These are phyloP conservation scores for Uronychia binucleata DNA, from an alignment of 73 alveolate genomes.

Conservation along the genomic window DNA sequence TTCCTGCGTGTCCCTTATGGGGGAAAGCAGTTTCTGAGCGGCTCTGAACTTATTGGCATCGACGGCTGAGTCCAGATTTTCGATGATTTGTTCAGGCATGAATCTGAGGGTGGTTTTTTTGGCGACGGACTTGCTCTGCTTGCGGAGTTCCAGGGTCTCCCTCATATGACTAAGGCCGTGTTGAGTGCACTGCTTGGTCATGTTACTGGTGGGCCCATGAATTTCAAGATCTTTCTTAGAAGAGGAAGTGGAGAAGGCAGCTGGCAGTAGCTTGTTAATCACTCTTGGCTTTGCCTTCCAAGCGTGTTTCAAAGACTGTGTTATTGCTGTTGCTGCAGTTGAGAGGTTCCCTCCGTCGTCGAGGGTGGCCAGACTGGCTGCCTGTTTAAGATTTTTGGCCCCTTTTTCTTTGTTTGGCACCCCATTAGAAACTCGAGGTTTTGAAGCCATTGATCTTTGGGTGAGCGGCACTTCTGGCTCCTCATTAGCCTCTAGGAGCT, in stretches of 20 bases:
- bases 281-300: background rate
- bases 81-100: background rate
- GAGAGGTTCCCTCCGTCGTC: background rate
- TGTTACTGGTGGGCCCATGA: background rate
- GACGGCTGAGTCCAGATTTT: background rate
- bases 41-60: background rate
- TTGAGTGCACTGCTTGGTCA: background rate
- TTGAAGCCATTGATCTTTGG: background rate
- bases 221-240: background rate
- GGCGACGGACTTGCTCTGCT: background rate
- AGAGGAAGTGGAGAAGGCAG: background rate
- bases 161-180: background rate
- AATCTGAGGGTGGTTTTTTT: background rate
- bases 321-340: background rate
- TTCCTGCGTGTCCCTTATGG: background rate
- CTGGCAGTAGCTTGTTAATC: background rate
- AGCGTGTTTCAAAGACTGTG: background rate
- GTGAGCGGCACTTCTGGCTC: conserved; percentile 1
- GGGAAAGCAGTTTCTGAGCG: background rate
- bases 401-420: background rate
- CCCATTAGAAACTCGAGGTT: background rate
- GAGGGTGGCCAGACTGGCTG: background rate
- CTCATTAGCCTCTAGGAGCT: background rate
- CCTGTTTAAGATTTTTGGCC: background rate
- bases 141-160: background rate